Percentiles rank a stretch among this genome's conserved stretches.
phyloP scores from a whole-genome alignment of 768 basidiomycete genomes.

The Boletus tomentosulus region DNA sequence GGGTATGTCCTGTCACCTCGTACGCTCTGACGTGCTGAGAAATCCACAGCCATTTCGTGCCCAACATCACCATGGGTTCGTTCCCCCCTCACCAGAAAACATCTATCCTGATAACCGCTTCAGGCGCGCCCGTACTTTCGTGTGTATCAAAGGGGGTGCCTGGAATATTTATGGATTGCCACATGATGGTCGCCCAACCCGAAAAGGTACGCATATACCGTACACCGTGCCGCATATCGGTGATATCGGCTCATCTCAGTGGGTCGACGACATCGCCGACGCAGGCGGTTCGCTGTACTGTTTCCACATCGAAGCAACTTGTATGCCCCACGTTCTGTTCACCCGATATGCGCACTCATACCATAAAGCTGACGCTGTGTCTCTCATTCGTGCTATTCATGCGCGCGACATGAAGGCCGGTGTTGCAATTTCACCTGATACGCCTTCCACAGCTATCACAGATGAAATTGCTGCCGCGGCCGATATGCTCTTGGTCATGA shows the following conservation, averaged over 20 bases:
- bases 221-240: background rate
- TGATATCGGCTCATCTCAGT: constrained; percentile 43
- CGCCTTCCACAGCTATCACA: constrained; percentile 83
- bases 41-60: constrained; percentile 85
- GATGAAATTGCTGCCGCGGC: constrained; percentile 77
- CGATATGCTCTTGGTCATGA: constrained; percentile 98
- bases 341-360: constrained; percentile 14
- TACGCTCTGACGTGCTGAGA: background rate
- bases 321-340: constrained; percentile 40
- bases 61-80: constrained; percentile 96
- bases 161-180: constrained; percentile 99
- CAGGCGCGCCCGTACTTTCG: constrained; percentile 84
- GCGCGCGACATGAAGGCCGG: constrained; percentile 88
- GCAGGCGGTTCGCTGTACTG: constrained; percentile 95
- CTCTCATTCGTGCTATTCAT: constrained; percentile 79
- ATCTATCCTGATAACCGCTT: constrained; percentile 8
- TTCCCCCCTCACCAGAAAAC: constrained; percentile 7
- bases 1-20: constrained; percentile 48
- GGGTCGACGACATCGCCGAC: constrained; percentile 94
- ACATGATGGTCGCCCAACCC: constrained; percentile 98
- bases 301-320: constrained; percentile 93
- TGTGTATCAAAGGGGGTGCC: constrained; percentile 85
- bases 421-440: constrained; percentile 95
- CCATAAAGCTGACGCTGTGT: constrained; percentile 57
- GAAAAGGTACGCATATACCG: constrained; percentile 57